Conservation (phyloP, 176 grass and related monocot genomes). For the Thalia dealbata region DNA sequence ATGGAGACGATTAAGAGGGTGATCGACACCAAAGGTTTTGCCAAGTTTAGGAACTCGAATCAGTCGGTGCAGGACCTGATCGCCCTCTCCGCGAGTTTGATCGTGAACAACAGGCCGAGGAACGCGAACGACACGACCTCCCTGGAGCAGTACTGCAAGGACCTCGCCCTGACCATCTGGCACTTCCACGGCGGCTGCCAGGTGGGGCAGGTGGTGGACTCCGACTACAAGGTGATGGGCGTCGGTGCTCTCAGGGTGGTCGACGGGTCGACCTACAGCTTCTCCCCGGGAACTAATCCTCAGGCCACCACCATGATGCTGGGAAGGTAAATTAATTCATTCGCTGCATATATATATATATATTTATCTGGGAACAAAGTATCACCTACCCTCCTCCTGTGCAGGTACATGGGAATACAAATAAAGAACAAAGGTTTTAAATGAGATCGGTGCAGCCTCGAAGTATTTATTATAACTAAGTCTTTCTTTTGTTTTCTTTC, state of each 20-base stretch:
- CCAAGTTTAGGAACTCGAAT: slow-evolving; percentile 61
- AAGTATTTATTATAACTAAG: too few species aligned
- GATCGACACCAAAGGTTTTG: slow-evolving; percentile 47
- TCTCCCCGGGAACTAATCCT: slow-evolving; percentile 1
- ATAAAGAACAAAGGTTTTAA: too few species aligned
- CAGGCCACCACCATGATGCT: not conserved
- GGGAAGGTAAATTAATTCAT: not conserved
- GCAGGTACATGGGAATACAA: slow-evolving; percentile 77
- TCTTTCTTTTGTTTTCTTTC: too few species aligned
- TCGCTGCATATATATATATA: too few species aligned
- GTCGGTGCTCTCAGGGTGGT: not conserved
- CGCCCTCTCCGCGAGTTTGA: slow-evolving; percentile 43
- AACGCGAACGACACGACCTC: slow-evolving; percentile 43
- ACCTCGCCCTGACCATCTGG: slow-evolving; percentile 8
- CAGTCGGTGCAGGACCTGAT: slow-evolving; percentile 39
- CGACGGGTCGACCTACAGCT: not conserved
- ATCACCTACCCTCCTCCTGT: not conserved
- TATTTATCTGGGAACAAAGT: too few species aligned
- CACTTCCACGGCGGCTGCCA: slow-evolving; percentile 2
- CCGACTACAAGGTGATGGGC: slow-evolving; percentile 7
- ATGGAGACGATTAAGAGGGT: slow-evolving; percentile 13
- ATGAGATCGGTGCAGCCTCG: too few species aligned
- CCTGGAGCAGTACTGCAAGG: slow-evolving; percentile 29
- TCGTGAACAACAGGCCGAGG: slow-evolving; percentile 52
- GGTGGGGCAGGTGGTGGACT: not conserved